phyloP scores from a whole-genome alignment of 73 alveolate genomes.

The Vitrella brassicaformis region DNA sequence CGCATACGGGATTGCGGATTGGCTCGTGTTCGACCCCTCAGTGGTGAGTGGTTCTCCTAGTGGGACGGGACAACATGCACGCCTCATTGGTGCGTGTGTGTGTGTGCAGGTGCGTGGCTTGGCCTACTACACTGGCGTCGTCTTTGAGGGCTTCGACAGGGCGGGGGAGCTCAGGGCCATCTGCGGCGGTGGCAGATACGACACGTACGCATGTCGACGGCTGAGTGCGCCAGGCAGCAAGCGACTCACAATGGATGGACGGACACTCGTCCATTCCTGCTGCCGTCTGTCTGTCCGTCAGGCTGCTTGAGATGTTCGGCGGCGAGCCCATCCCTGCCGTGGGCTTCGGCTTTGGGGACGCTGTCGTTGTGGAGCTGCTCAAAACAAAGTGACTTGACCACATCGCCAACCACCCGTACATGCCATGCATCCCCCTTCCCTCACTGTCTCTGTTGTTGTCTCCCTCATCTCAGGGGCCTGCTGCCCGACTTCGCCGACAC shows the following conservation, averaged over 20 bases:
- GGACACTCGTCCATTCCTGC: background rate
- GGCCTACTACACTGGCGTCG: slow-evolving; percentile 39
- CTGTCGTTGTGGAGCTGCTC: slow-evolving; percentile 30
- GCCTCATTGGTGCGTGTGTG: background rate
- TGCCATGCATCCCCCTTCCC: no score
- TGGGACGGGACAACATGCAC: background rate
- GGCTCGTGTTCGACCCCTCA: slow-evolving; percentile 36
- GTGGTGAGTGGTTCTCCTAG: slow-evolving; percentile 10
- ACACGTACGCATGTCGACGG: background rate
- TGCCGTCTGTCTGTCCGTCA: background rate
- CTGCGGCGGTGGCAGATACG: slow-evolving; percentile 35
- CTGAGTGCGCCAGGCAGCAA: background rate
- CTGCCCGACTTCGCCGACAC: no score
- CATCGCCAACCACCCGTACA: no score
- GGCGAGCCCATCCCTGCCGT: slow-evolving; percentile 5
- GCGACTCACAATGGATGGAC: no score
- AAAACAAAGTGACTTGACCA: slow-evolving; percentile 12
- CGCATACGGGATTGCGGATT: slow-evolving; percentile 29
- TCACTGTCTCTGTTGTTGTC: no score
- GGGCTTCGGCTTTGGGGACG: slow-evolving; percentile 39
- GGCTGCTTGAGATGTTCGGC: background rate
- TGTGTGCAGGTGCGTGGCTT: background rate
- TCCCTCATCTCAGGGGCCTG: no score
- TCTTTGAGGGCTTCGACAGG: slow-evolving; percentile 31
- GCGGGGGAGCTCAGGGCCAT: slow-evolving; percentile 30